Evolutionary conservation across 768 basidiomycete species (phyloP), one percentile per base, ranked within the genome.

Genomic region (Suillus tomentosus): DNA sequence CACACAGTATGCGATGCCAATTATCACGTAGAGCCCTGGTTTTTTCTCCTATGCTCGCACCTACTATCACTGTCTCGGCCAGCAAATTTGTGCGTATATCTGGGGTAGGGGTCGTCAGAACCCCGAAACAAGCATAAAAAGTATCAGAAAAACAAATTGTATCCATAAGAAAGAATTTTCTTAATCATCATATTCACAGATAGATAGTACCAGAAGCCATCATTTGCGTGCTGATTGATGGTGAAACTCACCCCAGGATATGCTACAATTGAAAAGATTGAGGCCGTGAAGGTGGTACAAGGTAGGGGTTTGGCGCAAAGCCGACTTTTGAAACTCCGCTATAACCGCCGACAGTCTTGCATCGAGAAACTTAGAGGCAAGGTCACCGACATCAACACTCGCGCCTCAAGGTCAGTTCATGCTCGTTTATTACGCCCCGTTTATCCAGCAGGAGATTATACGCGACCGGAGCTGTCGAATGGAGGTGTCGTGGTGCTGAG

Each of bases 401-500:
- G 78, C 79, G 78, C 83, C 81, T 87, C 87, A 89, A 89, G 85
- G 89, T 88, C 75, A 87, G 87, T 87, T 74, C 68, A 74, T 67
- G 69, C 72, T 61, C 64, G 53, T 74, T 70, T 51, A 64, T 48
- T 67, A 22, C 59, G 27, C 64, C 67, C 48, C 63, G 65, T 72
- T 61, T 64, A 62, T 40, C 69, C 64, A 67, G 68, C 69, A 43
- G 62, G 39, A 60, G 68, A 48, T 55, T 69, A 62, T 53, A 54
- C 58, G 59, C 24, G n/a, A 34, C 9, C n/a, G 34, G 59, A 53
- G 62, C 67, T 67, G 43, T 47, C 36, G 58, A 63, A 69, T 54
- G 73, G 61, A 68, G 62, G 66, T 64, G 51, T 62, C 58, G 66
- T 69, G 62, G 65, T 22, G 62, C 60, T 36, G 59, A 64, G 66